Percentiles rank a stretch among this genome's conserved stretches.
Evolutionary conservation across 495 filamentous ascomycete species (phyloP).

Genomic region (Chlorociboria aeruginascens): DNA sequence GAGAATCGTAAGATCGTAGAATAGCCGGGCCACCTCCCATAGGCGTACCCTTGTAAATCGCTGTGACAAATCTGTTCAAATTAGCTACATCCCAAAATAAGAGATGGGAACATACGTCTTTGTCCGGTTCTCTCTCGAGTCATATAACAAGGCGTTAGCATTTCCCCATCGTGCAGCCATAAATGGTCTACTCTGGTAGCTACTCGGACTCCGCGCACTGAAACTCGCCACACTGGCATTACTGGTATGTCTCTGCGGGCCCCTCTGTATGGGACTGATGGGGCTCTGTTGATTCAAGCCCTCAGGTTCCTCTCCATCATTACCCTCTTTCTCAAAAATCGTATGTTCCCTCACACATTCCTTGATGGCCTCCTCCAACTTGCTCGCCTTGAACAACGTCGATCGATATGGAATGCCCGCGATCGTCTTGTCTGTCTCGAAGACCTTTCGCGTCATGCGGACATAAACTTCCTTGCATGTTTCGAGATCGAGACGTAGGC

Average conservation of each 20-base stretch:
- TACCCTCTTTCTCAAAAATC: constrained; percentile 68
- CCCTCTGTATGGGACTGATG: constrained; percentile 13
- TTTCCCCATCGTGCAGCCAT: constrained; percentile 31
- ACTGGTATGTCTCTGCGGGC: constrained; percentile 37
- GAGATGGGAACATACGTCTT: constrained; percentile 63
- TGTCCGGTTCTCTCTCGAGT: constrained; percentile 70
- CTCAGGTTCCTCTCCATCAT: constrained; percentile 36
- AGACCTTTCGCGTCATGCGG: constrained; percentile 83
- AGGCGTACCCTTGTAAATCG: constrained; percentile 72
- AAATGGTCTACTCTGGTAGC: constrained; percentile 19
- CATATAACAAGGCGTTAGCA: constrained; percentile 61
- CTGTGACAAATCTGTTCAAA: constrained; percentile 63
- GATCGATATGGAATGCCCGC: constrained; percentile 87
- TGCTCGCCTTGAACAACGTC: constrained; percentile 91
- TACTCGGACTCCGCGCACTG: constrained; percentile 33
- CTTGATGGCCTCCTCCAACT: constrained; percentile 85
- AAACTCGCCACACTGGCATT: constrained; percentile 52
- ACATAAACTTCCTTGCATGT: constrained; percentile 95
- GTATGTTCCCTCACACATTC: constrained; percentile 84
- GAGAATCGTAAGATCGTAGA: constrained; percentile 86
- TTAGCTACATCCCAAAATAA: constrained; percentile 8
- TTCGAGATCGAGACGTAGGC: constrained; percentile 82
- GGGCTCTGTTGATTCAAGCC: neutral
- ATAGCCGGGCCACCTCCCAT: constrained; percentile 54
- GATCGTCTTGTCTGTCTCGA: constrained; percentile 96